Evolutionary conservation across 2,329 filamentous ascomycete species (phyloP), one percentile per base, ranked within the genome.

Genomic region (Calonectria multiphialidica): DNA sequence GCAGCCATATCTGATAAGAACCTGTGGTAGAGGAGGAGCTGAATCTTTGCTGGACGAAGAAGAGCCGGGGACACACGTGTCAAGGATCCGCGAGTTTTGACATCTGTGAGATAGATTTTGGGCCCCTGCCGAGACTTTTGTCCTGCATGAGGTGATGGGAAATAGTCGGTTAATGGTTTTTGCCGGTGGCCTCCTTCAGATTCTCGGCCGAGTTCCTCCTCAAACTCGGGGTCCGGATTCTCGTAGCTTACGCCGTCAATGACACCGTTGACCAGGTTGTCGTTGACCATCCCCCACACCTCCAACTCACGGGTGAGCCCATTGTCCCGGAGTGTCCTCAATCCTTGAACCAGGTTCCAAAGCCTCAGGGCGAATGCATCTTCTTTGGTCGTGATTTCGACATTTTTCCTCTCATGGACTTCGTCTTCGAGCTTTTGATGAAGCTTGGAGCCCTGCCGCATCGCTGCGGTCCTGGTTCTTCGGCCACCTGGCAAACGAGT

Each of bases 321-420:
- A 1, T 88, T 92, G 15, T 93, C 90, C 6, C 93, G 88, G 66
- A 96, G 84, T 1, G 92, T 95, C 21, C 94, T 90, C 62, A 98
- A 80, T 0, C 96, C 95, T 80, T 98, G 94, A 40, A 98, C 93
- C 12, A 97, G 88, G 81, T 98, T 98, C 95, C 96, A 98, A 57
- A 98, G 88, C 71, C 91, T 89, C 71, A 98, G 82, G 0, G 94
- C 97, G 83, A 96, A 95, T 0, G 88, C 88, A 79, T 99, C 97
- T 80, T 98, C 96, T 72, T 91, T 94, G 3, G 90, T 95, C 37
- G 88, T 84, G 2, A 95, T 88, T 21, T 93, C 90, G 5, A 98
- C 90, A 3, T 88, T 88, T 0, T 98, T 93, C 0, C 93, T 92
- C 0, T 88, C 92, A 80, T 98, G 94, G 0, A 98, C 92, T 81